These are phyloP conservation scores for Porphyrellus cyaneotinctus DNA, from an alignment of 768 basidiomycete species.

Conservation along the genomic window DNA sequence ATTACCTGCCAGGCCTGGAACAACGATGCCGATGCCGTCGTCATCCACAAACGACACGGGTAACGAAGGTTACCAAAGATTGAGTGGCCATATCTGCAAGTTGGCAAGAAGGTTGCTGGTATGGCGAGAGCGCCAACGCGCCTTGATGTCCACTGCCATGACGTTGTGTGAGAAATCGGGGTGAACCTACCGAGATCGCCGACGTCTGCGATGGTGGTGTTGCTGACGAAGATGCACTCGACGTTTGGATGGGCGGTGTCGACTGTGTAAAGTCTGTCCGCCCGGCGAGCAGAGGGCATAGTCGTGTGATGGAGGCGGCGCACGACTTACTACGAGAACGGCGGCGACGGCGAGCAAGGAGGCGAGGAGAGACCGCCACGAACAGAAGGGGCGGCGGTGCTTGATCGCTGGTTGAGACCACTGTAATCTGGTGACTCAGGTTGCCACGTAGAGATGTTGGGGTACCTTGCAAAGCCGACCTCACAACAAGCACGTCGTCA, in stretches of 20 bases:
- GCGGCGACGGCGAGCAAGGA: slow-evolving; percentile 11
- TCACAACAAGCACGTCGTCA: too few relatives aligned
- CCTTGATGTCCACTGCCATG: slow-evolving; percentile 21
- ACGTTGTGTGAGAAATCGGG: background rate
- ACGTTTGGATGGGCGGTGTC: slow-evolving; percentile 47
- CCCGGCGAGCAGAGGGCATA: slow-evolving; percentile 59
- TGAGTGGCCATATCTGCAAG: slow-evolving; percentile 23
- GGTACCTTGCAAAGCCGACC: too few relatives aligned
- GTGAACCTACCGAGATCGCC: slow-evolving; percentile 46
- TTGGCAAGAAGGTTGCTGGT: background rate
- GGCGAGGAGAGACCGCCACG: too few relatives aligned
- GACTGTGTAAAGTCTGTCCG: slow-evolving; percentile 66
- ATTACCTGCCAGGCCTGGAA: slow-evolving; percentile 71
- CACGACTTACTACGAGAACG: background rate
- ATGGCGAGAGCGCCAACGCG: slow-evolving; percentile 21
- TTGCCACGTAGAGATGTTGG: too few relatives aligned
- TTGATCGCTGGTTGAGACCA: too few relatives aligned
- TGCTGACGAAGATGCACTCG: slow-evolving; percentile 58
- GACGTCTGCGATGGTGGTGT: slow-evolving; percentile 42
- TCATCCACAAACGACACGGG: slow-evolving; percentile 25
- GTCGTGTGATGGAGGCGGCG: slow-evolving; percentile 4
- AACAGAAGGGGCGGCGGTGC: too few relatives aligned
- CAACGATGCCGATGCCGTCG: slow-evolving; percentile 50
- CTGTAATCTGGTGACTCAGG: too few relatives aligned
- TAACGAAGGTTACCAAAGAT: slow-evolving; percentile 18